Base-by-base conservation (phyloP, 2,329 filamentous ascomycete species). In the Microsporum audouinii region DNA sequence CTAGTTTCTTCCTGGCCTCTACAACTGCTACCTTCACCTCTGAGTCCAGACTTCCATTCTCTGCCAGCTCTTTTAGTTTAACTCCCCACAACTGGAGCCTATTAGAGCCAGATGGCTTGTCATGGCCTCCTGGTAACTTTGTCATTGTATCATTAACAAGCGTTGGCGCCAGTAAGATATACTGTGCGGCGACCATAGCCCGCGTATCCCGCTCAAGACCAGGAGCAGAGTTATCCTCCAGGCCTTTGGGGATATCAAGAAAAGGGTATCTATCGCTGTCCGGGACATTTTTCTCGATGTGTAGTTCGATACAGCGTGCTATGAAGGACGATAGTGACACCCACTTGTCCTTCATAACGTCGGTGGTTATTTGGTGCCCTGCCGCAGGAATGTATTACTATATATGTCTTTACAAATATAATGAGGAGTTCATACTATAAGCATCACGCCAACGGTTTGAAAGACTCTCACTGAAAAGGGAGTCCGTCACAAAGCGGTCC, bases 151-250 rank as follows among this genome's bases (percentile, higher is more conserved):
- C 38, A 41, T 5, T 41, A 14, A 41, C 38, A 41, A 41, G 38
- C 3, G 38, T 41, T 4, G 38, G 38, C 2, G 38, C 2, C 5
- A 14, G n/a, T 14, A 41, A 2, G 5, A 41, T 41, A n/a, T n/a
- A 41, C 38, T 41, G 60, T 14, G 57, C 60, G 6, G 57, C 60
- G 43, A 59, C 36, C 60, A 62, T 56, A 5, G 56, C 60, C 29
- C 56, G 39, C 5, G 60, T 59, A 33, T 62, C 34, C 1, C 43
- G 53, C 55, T 34, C 31, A 43, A 59, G 27, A 5, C 38, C 39
- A 14, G 43, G 23, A n/a, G 43, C 12, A 10, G 17, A 7, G 17
- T 47, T 27, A 3, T 27, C n/a, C 8, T 27, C 43, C 27, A 51
- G 6, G 4, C 45, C 45, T 31, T 31, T 27, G 45, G 6, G 2